Evolutionary conservation across 331 rosid genomes (phyloP), one percentile per base, ranked within the genome.

Genomic region (Acacia pycnantha): DNA sequence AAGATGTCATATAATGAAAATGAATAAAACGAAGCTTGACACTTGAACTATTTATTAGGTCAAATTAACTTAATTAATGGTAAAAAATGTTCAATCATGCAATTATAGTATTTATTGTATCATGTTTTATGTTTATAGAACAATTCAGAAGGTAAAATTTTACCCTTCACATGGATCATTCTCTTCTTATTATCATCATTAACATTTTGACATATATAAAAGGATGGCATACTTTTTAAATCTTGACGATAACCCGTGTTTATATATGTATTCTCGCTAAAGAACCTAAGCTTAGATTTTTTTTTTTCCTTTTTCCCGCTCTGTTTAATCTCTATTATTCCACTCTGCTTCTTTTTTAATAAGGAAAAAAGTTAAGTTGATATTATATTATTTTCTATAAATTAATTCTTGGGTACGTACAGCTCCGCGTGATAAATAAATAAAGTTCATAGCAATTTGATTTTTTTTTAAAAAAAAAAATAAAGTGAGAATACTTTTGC

Each of bases 121-220:
- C 7, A 26, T 24, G 12, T 61, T 61, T 24, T 61, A 24, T 61
- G 67, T 26, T 61, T 26, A 61, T 12, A 61, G 67, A 61, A 61
- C 67, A 24, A 24, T 26, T 61, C 67, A 61, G 18, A 26, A 1
- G 67, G 35, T 58, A 22, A 58, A 58, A 33, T n/a, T 22, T 58
- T 59, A 59, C 6, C 65, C 21, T 84, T 86, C 91, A 84, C 87
- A 82, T 81, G 84, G 81, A 74, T 77, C 84, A 53, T 76, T 74
- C 80, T 85, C 51, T n/a, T 22, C 70, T 82, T 82, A 46, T 80
- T 82, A 53, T 58, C 74, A 47, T 70, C 29, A 16, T 70, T 51
- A 73, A 78, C 71, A 78, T 71, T 83, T 65, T 69, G 67, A 4
- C 66, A 16, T 3, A 14, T 16, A 56, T 3, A 81, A 77, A 89